phyloP scores from a whole-genome alignment of 495 filamentous ascomycete species.

The Neurospora terricola region DNA sequence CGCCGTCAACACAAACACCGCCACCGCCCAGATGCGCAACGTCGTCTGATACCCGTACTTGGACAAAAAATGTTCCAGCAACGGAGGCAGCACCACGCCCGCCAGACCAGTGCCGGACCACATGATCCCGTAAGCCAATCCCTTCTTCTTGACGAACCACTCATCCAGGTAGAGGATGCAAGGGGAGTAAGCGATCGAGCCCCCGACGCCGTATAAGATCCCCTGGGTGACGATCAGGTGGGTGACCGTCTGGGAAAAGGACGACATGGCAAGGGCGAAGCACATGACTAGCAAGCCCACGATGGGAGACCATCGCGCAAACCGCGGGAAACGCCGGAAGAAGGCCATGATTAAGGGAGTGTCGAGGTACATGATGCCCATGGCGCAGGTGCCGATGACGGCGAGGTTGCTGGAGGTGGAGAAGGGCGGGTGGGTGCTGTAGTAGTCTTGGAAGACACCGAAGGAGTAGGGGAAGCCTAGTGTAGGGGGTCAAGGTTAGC shows the following conservation, averaged over 20 bases:
- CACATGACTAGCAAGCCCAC: constrained; percentile 31
- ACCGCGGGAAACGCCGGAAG: constrained; percentile 18
- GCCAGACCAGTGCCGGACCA: constrained; percentile 35
- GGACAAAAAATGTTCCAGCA: constrained; percentile 41
- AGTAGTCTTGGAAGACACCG: constrained; percentile 40
- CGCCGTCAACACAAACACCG: constrained; percentile 36
- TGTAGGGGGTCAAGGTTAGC: not conserved
- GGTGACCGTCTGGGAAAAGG: constrained; percentile 32
- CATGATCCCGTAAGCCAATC: constrained; percentile 48
- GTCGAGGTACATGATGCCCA: constrained; percentile 42
- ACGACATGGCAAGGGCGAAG: constrained; percentile 32
- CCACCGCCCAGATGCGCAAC: constrained; percentile 37
- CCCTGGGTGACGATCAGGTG: constrained; percentile 46
- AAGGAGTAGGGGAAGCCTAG: constrained; percentile 56
- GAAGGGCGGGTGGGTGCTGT: constrained; percentile 32
- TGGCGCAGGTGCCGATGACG: constrained; percentile 30
- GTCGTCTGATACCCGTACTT: constrained; percentile 47
- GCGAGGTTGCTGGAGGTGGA: constrained; percentile 28
- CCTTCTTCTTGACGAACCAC: constrained; percentile 44
- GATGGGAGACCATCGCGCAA: constrained; percentile 23
- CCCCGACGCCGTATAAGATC: constrained; percentile 41
- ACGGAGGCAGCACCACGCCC: constrained; percentile 36
- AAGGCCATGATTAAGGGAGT: constrained; percentile 30
- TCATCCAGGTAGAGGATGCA: constrained; percentile 44
- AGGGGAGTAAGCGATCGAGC: constrained; percentile 36